phyloP scores from a whole-genome alignment of 1,139 yeast species.

The Blastobotrys aristatus region DNA sequence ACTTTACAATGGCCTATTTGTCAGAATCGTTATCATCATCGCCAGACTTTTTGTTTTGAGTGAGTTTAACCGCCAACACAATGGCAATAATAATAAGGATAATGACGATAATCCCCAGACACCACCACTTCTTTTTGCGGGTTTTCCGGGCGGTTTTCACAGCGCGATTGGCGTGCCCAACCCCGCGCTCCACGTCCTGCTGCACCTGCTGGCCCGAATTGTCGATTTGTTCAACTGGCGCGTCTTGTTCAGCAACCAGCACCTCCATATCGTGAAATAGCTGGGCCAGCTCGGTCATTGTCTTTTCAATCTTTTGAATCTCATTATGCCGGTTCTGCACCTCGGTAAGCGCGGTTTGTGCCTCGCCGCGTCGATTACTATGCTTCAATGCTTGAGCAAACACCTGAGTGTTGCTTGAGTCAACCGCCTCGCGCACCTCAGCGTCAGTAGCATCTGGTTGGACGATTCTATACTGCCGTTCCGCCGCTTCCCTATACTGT shows the following conservation, averaged over 20 bases:
- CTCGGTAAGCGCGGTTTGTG: constrained; percentile 90
- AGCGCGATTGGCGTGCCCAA: constrained; percentile 90
- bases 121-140: constrained; percentile 88
- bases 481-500: constrained; percentile 81
- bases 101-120: constrained; percentile 62
- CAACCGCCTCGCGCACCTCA: constrained; percentile 78
- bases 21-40: too few species aligned
- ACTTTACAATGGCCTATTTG: too few species aligned
- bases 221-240: constrained; percentile 76
- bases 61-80: too few species aligned
- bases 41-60: too few species aligned
- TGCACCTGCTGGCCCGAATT: constrained; percentile 80
- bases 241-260: constrained; percentile 93
- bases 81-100: constrained; percentile 66
- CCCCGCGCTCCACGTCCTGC: constrained; percentile 88
- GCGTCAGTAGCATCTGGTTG: constrained; percentile 89
- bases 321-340: constrained; percentile 96
- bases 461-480: constrained; percentile 86
- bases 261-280: constrained; percentile 96
- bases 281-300: constrained; percentile 94
- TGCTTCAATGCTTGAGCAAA: constrained; percentile 91
- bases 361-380: constrained; percentile 94
- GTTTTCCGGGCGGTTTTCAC: constrained; percentile 84
- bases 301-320: constrained; percentile 87
- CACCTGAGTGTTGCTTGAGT: constrained; percentile 81